Base-by-base conservation (phyloP, 306 rosid genomes). In the Cotoneaster glaucophyllus region DNA sequence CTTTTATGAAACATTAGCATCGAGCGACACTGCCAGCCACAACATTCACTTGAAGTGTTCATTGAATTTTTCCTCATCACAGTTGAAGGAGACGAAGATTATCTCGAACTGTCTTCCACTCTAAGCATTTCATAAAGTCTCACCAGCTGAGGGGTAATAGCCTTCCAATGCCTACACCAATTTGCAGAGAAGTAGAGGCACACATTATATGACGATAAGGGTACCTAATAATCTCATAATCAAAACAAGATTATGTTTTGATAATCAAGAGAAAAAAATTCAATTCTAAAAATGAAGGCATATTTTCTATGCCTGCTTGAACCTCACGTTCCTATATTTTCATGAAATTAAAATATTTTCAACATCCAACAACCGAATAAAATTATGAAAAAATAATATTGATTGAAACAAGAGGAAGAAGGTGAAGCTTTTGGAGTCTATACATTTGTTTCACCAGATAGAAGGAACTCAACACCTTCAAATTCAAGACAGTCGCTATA, bases 141-240 rank as follows among this genome's bases (percentile, higher is more conserved):
- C 70, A 87, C 74, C 64, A 92, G 87, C 72, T 70, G 86, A 70
- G 97, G 97, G 66, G 85, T 83, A 77, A 92, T 91, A 69, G 88
- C 85, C 82, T 83, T 89, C 86, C 99, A 90, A 76, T 97, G 92
- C 79, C 93, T 90, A 78, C 97, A 90, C 99, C 99, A 95, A 85
- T 87, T 87, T 80, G 99, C 99, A 22, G 93, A 82, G 93, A 90
- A 92, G 74, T 75, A 84, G 28, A 95, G 87, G 85, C 91, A 92
- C 78, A 86, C 82, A 76, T 78, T 37, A 79, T 92, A 92, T 63
- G 88, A 81, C 25, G 86, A 88, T 68, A 89, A 76, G 21, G 97
- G 91, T 52, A 92, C 93, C 97, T 92, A 82, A 63, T 70, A 82
- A 66, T 70, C 22, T 31, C 70, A 41, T n/a, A 44, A 31, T 71